Evolutionary conservation across 352 stramenopile species (phyloP).

Genomic region (Pythium insidiosum): DNA sequence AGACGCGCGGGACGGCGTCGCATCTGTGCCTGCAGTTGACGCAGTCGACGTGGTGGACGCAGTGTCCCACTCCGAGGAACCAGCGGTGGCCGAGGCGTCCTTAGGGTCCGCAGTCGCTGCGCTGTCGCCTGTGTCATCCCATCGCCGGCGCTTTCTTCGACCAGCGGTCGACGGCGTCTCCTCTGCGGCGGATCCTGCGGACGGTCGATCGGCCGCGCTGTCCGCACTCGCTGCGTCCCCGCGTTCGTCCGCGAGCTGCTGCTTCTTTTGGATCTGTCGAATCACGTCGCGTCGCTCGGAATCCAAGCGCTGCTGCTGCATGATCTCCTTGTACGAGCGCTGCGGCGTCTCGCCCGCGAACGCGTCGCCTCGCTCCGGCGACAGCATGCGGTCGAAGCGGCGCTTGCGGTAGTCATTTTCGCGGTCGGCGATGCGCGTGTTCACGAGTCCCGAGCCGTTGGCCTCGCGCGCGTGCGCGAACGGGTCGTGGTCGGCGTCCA

Average conservation of each 20-base stretch:
- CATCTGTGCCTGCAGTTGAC: conserved; percentile 20
- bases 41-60: conserved; percentile 29
- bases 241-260: conserved; percentile 56
- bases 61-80: conserved; percentile 80
- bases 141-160: conserved; percentile 57
- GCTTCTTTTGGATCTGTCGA: conserved; percentile 82
- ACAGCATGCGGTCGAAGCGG: conserved; percentile 85
- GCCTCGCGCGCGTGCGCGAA: conserved; percentile 70
- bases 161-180: background rate
- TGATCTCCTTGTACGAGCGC: conserved; percentile 85
- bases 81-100: conserved; percentile 32
- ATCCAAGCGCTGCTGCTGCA: conserved; percentile 86
- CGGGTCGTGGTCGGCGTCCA: conserved; percentile 86
- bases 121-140: conserved; percentile 83
- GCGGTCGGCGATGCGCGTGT: conserved; percentile 91
- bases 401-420: conserved; percentile 90
- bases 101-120: conserved; percentile 30
- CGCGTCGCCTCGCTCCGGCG: conserved; percentile 86
- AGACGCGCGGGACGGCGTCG: conserved; percentile 53
- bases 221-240: background rate
- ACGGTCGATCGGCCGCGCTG: background rate
- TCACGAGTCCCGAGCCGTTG: conserved; percentile 89
- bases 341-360: conserved; percentile 82
- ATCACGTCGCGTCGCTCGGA: conserved; percentile 83
- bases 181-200: too few relatives aligned